Evolutionary conservation across 495 filamentous ascomycete genomes (phyloP).

Genomic region (Friedmanniomyces simplex): DNA sequence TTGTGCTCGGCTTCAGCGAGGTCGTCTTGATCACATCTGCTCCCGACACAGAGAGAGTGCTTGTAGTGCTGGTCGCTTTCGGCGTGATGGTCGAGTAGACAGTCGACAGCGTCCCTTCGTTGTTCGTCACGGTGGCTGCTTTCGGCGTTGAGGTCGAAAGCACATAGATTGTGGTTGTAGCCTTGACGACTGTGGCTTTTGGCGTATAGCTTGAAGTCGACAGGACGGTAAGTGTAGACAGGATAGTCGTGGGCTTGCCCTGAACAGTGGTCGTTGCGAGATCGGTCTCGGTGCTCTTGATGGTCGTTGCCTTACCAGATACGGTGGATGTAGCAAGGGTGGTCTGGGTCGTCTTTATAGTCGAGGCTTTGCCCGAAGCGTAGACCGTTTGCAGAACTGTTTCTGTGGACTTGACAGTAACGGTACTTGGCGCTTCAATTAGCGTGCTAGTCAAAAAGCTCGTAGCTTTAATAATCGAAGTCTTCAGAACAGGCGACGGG

Average conservation of each 20-base stretch:
- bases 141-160: background rate
- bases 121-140: background rate
- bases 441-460: background rate
- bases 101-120: background rate
- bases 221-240: too few relatives aligned
- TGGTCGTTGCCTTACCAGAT: background rate
- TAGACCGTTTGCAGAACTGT: background rate
- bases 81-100: background rate
- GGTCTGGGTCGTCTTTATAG: background rate
- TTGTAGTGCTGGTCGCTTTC: background rate
- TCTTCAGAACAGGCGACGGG: background rate
- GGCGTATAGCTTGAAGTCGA: background rate
- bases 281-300: too few relatives aligned
- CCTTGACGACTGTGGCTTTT: background rate
- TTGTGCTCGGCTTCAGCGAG: background rate
- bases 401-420: background rate
- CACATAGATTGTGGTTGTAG: background rate
- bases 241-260: too few relatives aligned
- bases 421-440: background rate
- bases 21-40: background rate
- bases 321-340: background rate
- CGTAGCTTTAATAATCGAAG: constrained; percentile 1
- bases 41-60: background rate
- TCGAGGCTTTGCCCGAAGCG: background rate
- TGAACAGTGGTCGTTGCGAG: background rate